phyloP scores from a whole-genome alignment of 2,329 filamentous ascomycete genomes.

The Blastomyces emzantsi region DNA sequence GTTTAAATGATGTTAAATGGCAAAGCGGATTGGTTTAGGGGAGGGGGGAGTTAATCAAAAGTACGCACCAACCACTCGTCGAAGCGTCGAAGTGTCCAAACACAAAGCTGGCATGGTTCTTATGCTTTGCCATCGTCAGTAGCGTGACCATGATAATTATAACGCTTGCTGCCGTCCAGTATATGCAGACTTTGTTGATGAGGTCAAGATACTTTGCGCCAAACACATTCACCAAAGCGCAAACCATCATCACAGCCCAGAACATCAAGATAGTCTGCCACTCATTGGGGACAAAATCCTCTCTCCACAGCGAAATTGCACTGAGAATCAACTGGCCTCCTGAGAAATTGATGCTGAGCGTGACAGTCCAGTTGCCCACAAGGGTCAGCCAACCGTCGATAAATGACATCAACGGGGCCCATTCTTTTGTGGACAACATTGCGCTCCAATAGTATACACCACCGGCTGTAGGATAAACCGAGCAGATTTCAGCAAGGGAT shows the following conservation, averaged over 20 bases:
- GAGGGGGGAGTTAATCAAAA: conserved; percentile 17
- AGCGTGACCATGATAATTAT: conserved; percentile 58
- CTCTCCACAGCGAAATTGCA: conserved; percentile 61
- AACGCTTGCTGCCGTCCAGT: conserved; percentile 59
- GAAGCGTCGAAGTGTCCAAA: conserved; percentile 61
- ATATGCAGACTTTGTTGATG: conserved; percentile 65
- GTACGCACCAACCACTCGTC: conserved; percentile 50
- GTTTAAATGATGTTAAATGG: neutral
- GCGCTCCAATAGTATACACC: conserved; percentile 65
- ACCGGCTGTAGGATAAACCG: conserved; percentile 58
- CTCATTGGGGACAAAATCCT: conserved; percentile 56
- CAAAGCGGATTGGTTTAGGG: neutral
- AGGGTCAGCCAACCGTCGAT: conserved; percentile 64
- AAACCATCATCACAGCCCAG: conserved; percentile 61
- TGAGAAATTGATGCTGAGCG: conserved; percentile 59
- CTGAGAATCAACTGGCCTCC: conserved; percentile 61
- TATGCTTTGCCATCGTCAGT: conserved; percentile 50
- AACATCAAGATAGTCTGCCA: conserved; percentile 65
- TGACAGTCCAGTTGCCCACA: conserved; percentile 65
- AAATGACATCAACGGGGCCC: conserved; percentile 58
- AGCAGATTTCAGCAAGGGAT: conserved; percentile 60
- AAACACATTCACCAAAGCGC: conserved; percentile 57
- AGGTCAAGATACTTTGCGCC: conserved; percentile 53
- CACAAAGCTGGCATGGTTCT: conserved; percentile 53
- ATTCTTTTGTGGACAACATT: conserved; percentile 56